Base-by-base conservation (phyloP, 805 yeast genomes). In the Ogataea ganodermae region DNA sequence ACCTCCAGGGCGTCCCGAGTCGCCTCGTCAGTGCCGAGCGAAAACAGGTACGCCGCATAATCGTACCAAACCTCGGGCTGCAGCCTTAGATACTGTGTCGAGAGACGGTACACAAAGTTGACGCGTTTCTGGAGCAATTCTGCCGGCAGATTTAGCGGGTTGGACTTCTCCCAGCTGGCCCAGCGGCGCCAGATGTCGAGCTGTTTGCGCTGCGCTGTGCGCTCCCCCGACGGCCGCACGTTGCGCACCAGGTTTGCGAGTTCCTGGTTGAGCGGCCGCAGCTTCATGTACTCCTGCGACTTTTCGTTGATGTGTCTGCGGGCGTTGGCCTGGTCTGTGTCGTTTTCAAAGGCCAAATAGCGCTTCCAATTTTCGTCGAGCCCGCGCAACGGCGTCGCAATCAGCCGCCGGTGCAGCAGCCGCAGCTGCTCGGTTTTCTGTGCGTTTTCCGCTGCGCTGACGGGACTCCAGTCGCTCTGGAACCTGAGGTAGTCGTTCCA, bases 401-500 rank as follows among this genome's bases (percentile, higher is more conserved):
- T 73, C 53, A 86, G 81, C 49, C 78, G 78, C 55, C 85, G 80
- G 65, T 84, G 89, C 4, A 86, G 75, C 52, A 81, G 83, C 57
- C 98, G 76, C 39, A 86, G 78, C 59, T 84, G 71, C 59, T 89
- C 96, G 59, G 79, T 76, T 53, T 87, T 84, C 57, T 86, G 91
- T 61, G 86, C 90, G 53, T 81, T 84, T 61, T 92, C 98, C 86
- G 92, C 89, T 36, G 84, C 80, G 28, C 83, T 81, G 14, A 80
- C 75, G 2, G 96, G 91, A 41, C 81, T 81, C 92, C 94, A 87
- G 27, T 78, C 71, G 53, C 81, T 83, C 51, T 90, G 74, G 59
- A 89, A 90, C 8, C 77, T 83, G n/a, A 94, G 62, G 62, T 89
- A 94, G 56, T 87, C 94, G 40, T 75, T 73, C 96, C 97, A 92